Evolutionary conservation across 495 filamentous ascomycete genomes (phyloP).

Genomic region (Aspergillus diversus): DNA sequence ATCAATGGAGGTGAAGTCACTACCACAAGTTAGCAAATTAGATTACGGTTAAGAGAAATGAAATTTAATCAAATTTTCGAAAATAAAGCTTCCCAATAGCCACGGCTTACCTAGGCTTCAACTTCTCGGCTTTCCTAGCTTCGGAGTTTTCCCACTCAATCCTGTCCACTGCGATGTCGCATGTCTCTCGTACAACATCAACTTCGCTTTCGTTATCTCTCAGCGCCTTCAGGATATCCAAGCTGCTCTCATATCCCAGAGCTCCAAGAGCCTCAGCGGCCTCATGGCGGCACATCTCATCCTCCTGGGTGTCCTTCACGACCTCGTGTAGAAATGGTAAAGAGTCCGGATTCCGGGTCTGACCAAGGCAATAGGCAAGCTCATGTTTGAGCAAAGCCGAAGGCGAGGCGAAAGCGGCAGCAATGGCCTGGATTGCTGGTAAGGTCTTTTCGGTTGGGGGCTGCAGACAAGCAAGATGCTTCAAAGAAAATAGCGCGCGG

Average conservation of each 20-base stretch:
- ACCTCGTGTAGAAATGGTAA: conserved; percentile 73
- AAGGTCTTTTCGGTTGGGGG: conserved; percentile 63
- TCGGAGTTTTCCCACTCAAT: conserved; percentile 91
- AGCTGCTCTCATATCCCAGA: conserved; percentile 70
- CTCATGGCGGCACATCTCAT: conserved; percentile 95
- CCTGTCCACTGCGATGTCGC: conserved; percentile 91
- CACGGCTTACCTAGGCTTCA: conserved; percentile 70
- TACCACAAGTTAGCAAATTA: conserved; percentile 33
- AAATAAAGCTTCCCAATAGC: not conserved
- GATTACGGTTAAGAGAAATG: not conserved
- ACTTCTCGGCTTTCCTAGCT: conserved; percentile 68
- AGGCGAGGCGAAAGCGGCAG: conserved; percentile 79
- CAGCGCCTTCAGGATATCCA: conserved; percentile 71
- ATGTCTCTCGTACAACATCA: conserved; percentile 89
- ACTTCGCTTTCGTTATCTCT: conserved; percentile 71
- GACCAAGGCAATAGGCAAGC: conserved; percentile 94
- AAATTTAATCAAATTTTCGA: not conserved
- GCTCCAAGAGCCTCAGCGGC: conserved; percentile 95
- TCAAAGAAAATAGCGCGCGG: conserved; percentile 96
- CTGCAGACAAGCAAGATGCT: conserved; percentile 78
- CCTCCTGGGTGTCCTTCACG: conserved; percentile 77
- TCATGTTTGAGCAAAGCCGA: conserved; percentile 94
- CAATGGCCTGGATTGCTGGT: conserved; percentile 88
- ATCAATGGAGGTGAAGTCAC: conserved; percentile 94
- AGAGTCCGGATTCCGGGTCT: conserved; percentile 76